Evolutionary conservation across 805 yeast genomes (phyloP).

Genomic region (Hanseniaspora occidentalis): DNA sequence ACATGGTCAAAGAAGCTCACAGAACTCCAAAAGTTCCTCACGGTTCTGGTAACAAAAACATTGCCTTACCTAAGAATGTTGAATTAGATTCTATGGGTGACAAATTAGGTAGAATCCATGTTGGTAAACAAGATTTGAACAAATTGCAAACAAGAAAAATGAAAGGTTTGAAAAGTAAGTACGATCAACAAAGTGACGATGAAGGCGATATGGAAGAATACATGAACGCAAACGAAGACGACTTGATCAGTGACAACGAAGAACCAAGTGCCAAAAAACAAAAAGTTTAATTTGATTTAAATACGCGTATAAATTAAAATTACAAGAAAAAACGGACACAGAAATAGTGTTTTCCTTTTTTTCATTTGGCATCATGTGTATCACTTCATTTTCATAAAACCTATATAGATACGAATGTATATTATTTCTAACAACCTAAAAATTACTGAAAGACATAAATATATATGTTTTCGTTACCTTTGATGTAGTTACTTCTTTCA

Average conservation of each 20-base stretch:
- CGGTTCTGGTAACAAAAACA: conserved; percentile 11
- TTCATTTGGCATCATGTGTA: too few species aligned
- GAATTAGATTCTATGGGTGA: conserved; percentile 87
- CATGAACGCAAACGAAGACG: conserved; percentile 29
- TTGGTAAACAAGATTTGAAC: conserved; percentile 87
- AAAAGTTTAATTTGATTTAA: too few species aligned
- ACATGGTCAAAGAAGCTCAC: conserved; percentile 81
- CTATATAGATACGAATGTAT: too few species aligned
- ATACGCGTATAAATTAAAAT: too few species aligned
- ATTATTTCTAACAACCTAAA: too few species aligned
- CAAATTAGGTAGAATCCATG: conserved; percentile 90
- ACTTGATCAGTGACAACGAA: conserved; percentile 19
- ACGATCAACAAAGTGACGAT: conserved; percentile 52
- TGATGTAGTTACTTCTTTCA: too few species aligned
- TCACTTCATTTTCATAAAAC: too few species aligned
- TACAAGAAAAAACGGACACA: too few species aligned
- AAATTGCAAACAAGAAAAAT: conserved; percentile 93
- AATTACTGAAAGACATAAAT: too few species aligned
- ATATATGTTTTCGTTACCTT: too few species aligned
- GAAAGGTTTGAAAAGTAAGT: conserved; percentile 89
- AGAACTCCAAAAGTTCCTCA: conserved; percentile 55
- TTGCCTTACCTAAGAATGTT: conserved; percentile 81
- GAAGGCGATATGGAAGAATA: conserved; percentile 44
- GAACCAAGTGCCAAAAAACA: conserved; percentile 21
- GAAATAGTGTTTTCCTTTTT: too few species aligned